Conservation (phyloP, 78 protist genomes). For the Dictyostelium discoideum region DNA sequence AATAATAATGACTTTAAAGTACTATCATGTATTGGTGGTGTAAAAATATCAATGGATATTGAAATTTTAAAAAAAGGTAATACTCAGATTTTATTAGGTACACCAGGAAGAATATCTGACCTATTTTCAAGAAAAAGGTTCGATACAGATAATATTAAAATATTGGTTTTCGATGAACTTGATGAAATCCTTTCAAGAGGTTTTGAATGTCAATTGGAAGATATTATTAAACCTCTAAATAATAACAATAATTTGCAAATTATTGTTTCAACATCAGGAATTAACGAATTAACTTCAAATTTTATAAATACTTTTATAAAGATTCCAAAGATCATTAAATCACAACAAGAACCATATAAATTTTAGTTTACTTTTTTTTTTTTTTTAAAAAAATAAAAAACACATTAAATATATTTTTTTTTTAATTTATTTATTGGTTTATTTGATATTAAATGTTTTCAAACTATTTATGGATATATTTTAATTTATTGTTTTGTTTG, state of each 20-base stretch:
- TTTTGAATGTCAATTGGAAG: background rate
- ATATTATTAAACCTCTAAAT: background rate
- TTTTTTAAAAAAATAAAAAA: background rate
- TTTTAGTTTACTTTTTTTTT: background rate
- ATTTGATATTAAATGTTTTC: no score
- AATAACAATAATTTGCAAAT: background rate
- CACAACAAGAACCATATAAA: background rate
- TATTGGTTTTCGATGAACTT: background rate
- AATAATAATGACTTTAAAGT: background rate
- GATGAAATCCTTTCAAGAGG: constrained; percentile 3
- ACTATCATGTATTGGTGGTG: background rate
- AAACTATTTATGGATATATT: no score
- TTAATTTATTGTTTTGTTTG: no score
- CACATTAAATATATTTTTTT: no score
- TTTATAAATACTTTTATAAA: background rate
- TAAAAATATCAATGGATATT: background rate
- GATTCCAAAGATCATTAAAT: background rate
- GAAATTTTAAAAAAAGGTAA: background rate
- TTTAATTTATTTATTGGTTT: no score
- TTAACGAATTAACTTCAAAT: background rate
- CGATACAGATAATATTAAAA: background rate
- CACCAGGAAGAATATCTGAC: background rate
- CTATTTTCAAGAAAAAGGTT: background rate
- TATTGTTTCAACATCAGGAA: background rate
- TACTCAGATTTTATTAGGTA: background rate